Base-by-base conservation (phyloP, 139 green algal genomes). In the Chlamydomonas sp. region DNA sequence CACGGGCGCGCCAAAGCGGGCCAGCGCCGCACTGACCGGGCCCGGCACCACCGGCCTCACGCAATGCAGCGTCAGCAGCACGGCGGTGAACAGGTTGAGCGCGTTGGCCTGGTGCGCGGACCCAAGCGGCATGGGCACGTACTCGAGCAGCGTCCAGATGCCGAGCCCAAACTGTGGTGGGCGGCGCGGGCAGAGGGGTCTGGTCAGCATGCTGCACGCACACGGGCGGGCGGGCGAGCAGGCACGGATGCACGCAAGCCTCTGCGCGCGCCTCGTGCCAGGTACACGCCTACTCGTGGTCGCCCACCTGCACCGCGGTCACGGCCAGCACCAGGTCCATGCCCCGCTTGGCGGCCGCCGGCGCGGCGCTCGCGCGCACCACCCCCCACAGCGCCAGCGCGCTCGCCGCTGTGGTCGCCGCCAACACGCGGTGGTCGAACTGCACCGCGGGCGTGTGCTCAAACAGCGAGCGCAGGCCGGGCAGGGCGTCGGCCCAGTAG, bases 401-500 rank as follows among this genome's bases (percentile, higher is more conserved):
- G 6, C 74, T 71, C 2, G 73, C 62, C 34, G 96, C 76, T 0
- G 90, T 96, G 35, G 73, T 83, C 22, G 86, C 58, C 26, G 93
- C 93, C 50, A 98, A 81, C n/a, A 76, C 65, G 0, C 80, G 58
- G 43, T 78, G 73, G 59, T 73, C n/a, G 37, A 73, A 78, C 73
- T 74, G 93, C 35, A 97, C 95, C 0, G 92, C 89, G 1, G 93
- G 93, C 0, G 95, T 98, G 87, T 95, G 96, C 75, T 98, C 94
- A 75, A 98, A 98, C 35, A 89, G 80, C 76, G 96, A 97, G 39
- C 85, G 76, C 73, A 79, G 64, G 26, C 70, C 66, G 3, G 62
- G 48, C 49, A 81, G 36, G 36, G 54, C 47, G 43, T 59, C 58
- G 60, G 16, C 24, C 71, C 80, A 92, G 76, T 98, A 96, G 66